Evolutionary conservation across 75 land plant genomes (phyloP).

Genomic region (Sequoia sempervirens): DNA sequence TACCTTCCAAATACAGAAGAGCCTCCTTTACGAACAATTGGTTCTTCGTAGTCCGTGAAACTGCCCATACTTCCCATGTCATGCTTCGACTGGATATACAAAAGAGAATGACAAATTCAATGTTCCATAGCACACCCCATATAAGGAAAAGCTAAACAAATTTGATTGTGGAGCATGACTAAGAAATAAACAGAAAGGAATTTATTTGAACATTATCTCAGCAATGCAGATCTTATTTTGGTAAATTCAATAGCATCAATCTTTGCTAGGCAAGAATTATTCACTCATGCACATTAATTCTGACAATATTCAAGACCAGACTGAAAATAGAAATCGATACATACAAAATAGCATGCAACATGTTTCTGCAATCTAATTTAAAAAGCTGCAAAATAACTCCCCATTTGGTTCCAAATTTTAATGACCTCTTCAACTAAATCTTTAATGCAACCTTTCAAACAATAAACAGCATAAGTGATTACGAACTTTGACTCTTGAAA

Average conservation of each 20-base stretch:
- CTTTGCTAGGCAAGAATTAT: background rate
- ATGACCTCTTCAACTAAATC: background rate
- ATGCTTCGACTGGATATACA: background rate
- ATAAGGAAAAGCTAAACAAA: background rate
- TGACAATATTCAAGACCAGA: background rate
- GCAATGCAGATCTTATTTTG: background rate
- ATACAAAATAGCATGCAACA: background rate
- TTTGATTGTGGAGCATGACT: background rate
- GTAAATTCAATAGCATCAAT: background rate
- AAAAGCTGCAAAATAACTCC: background rate
- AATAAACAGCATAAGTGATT: no score
- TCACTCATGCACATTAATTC: background rate
- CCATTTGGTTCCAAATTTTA: background rate
- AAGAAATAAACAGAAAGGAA: no score
- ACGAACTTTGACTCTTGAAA: no score
- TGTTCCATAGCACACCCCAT: background rate
- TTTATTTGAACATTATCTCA: background rate
- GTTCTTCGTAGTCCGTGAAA: background rate
- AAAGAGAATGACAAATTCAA: background rate
- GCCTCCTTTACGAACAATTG: background rate
- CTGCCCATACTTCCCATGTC: background rate
- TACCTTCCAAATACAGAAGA: constrained; percentile 10
- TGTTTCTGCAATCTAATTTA: no score
- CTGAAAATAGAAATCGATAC: background rate
- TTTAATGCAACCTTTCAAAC: no score